A percentile compares a stretch with the other conserved stretches of the same genome.
phyloP scores from a whole-genome alignment of 768 basidiomycete genomes.

The Boletus rubropictus region DNA sequence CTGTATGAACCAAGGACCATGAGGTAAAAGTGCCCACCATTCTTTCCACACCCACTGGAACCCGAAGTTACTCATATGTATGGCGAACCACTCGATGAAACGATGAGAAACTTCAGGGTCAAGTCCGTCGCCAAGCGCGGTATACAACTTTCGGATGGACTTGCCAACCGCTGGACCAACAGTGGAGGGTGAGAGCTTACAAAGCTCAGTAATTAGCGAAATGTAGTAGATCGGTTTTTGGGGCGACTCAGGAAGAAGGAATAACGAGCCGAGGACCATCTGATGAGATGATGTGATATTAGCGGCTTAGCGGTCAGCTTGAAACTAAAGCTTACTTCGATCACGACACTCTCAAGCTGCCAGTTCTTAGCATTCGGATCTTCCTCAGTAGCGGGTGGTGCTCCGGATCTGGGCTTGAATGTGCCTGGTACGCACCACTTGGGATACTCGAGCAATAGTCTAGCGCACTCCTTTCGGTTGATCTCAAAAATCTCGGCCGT shows the following conservation, averaged over 20 bases:
- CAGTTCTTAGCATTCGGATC: constrained; percentile 60
- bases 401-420: constrained; percentile 74
- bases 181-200: constrained; percentile 87
- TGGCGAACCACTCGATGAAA: constrained; percentile 91
- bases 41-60: constrained; percentile 99
- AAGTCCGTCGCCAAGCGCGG: constrained; percentile 71
- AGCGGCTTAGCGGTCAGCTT: not conserved
- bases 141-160: constrained; percentile 84
- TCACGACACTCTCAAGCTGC: constrained; percentile 83
- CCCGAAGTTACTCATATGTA: constrained; percentile 96
- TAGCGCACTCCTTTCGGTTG: constrained; percentile 92
- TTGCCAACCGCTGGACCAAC: constrained; percentile 96
- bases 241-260: constrained; percentile 71
- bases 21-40: constrained; percentile 53
- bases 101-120: constrained; percentile 79
- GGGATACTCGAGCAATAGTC: constrained; percentile 78
- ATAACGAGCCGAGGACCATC: constrained; percentile 67
- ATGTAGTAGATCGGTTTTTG: constrained; percentile 83
- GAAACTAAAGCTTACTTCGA: constrained; percentile 55
- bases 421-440: constrained; percentile 79
- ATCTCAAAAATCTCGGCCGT: constrained; percentile 87
- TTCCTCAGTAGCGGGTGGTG: constrained; percentile 43
- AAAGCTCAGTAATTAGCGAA: constrained; percentile 85
- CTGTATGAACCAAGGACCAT: not conserved
- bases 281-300: constrained; percentile 26